Base-by-base conservation (phyloP, 169 alveolate genomes). In the Plasmodium yoelii region DNA sequence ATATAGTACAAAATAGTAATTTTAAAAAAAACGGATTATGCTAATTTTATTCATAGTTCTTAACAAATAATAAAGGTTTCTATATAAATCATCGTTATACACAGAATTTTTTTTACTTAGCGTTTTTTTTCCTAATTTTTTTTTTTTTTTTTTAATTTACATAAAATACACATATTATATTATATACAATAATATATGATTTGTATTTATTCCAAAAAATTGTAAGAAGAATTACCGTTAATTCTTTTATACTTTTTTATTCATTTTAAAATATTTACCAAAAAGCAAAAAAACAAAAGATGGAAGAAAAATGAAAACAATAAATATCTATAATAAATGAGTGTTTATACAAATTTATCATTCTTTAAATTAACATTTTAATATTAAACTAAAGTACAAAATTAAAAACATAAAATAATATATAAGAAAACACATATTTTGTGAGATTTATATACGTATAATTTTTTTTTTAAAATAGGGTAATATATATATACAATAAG, bases 401-500 rank as follows among this genome's bases (percentile, higher is more conserved):
- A 51, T 73, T 57, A 57, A 22, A 49, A 71, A 71, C 19, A 56
- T 34, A 34, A 34, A 34, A 34, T 34, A 34, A 34, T 34, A 34
- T 34, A 34, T 34, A 34, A 34, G 42, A 34, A 57, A 34, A 15
- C 9, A 28, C 15, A 71, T 57, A 22, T 61, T 69, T 19, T 39
- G 71, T 51, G 24, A 63, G 7, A 53, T 63, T 28, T 59, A n/a
- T 71, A 39, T 42, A 61, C 28, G 56, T 70, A 53, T 57, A 77
- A 55, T 59, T 61, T 49, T 57, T 72, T 59, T 49, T 56, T 64
- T 26, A 26, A 63, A 28, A 80, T 70, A 22, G 44, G 47, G 18
- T 73, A 64, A 73, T 69, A 73, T 88, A 84, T 73, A 88, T 55
- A 67, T 69, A 24, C 65, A 73, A 63, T 42, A 9, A 53, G 26